Evolutionary conservation across 257 asterid species (phyloP).

Genomic region (Scutellaria galericulata): DNA sequence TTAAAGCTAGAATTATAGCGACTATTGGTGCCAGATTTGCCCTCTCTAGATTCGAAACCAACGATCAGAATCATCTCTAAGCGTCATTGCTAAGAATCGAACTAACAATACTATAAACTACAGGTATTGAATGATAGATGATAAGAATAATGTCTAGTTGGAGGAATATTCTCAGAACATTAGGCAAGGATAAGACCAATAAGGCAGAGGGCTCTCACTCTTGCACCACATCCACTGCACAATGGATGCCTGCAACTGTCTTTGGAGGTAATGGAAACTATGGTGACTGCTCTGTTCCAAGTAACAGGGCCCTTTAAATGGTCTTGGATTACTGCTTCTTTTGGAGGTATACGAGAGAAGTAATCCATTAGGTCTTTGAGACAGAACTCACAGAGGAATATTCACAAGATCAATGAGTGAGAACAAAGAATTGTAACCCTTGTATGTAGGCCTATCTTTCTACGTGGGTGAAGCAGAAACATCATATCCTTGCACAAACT

Average conservation of each 20-base stretch:
- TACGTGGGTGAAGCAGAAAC: slow-evolving; percentile 47
- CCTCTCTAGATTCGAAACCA: slow-evolving; percentile 9
- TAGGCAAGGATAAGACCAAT: not conserved
- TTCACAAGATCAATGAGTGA: not conserved
- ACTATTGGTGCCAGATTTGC: not conserved
- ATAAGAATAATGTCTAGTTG: not conserved
- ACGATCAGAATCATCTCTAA: not conserved
- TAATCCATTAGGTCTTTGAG: not conserved
- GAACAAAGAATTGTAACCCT: not conserved
- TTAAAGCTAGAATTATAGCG: not conserved
- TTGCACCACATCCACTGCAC: not conserved
- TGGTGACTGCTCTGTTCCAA: not conserved
- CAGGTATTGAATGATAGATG: not conserved
- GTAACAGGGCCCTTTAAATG: not conserved
- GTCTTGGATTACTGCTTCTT: not conserved
- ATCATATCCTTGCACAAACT: slow-evolving; percentile 55
- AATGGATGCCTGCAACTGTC: too few relatives aligned
- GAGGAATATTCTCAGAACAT: not conserved
- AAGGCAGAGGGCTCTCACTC: not conserved
- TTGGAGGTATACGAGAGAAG: not conserved
- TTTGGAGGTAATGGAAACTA: not conserved
- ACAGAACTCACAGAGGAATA: not conserved
- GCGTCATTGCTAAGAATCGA: too few relatives aligned
- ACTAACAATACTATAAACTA: too few relatives aligned
- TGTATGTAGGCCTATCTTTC: not conserved